Conservation (phyloP, 208 protist species). For the Trypanosomatidae sp. region DNA sequence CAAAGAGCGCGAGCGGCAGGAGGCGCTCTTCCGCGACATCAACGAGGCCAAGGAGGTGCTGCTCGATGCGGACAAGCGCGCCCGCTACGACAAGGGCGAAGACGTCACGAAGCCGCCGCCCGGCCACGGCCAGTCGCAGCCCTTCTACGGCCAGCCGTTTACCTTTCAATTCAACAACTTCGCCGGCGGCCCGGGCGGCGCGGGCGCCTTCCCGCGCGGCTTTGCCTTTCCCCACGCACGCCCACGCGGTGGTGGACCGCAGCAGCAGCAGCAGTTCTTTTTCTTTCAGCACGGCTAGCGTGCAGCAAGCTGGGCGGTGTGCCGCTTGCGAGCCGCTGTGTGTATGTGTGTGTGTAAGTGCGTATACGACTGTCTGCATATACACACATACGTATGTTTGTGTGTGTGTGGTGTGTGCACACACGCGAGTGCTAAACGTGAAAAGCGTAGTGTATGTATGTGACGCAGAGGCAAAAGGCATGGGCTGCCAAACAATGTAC, state of each 20-base stretch:
- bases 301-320: too few relatives aligned
- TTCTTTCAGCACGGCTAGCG: too few relatives aligned
- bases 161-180: conserved; percentile 9
- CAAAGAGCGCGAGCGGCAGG: conserved; percentile 49
- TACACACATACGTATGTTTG: too few relatives aligned
- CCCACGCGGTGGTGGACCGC: conserved; percentile 4
- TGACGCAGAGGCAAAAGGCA: too few relatives aligned
- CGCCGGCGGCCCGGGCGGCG: conserved; percentile 6
- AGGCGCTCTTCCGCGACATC: conserved; percentile 78
- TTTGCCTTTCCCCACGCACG: not conserved
- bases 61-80: conserved; percentile 72
- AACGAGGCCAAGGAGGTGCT: conserved; percentile 89
- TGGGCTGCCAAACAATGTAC: too few relatives aligned
- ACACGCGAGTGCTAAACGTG: too few relatives aligned
- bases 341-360: too few relatives aligned
- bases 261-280: conserved; percentile 17
- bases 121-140: conserved; percentile 16
- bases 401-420: too few relatives aligned
- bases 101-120: conserved; percentile 65
- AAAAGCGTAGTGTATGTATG: too few relatives aligned
- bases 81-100: conserved; percentile 82
- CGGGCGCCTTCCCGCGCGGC: conserved; percentile 15
- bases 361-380: too few relatives aligned
- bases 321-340: too few relatives aligned
- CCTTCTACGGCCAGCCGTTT: conserved; percentile 59